Evolutionary conservation across 257 asterid species (phyloP).

Genomic region (Nicotiana noctiflora): DNA sequence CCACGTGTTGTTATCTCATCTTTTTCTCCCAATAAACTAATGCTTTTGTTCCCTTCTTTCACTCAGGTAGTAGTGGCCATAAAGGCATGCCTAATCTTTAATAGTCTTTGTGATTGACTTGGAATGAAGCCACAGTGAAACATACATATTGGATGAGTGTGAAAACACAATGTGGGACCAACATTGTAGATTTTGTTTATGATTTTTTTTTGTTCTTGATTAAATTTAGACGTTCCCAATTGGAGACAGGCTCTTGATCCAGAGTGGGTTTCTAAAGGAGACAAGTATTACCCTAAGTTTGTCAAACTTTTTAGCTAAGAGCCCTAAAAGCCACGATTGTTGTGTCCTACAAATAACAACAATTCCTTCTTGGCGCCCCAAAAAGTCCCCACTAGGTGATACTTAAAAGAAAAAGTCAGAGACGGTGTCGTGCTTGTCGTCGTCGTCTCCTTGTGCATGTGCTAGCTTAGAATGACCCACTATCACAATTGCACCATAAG

Average conservation of each 20-base stretch:
- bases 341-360: conserved; percentile 16
- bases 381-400: conserved; percentile 9
- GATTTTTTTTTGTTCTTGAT: not conserved
- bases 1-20: conserved; percentile 17
- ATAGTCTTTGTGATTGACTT: conserved; percentile 17
- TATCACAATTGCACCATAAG: conserved; percentile 13
- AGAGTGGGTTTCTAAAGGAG: conserved; percentile 12
- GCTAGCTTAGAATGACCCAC: conserved; percentile 30
- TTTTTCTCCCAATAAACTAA: not conserved
- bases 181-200: not conserved
- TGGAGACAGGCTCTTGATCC: conserved; percentile 14
- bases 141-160: conserved; percentile 15
- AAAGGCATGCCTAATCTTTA: conserved; percentile 10
- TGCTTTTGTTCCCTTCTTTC: not conserved
- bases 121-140: conserved; percentile 6
- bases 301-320: conserved; percentile 12
- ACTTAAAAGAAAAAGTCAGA: conserved; percentile 10
- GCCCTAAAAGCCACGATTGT: conserved; percentile 26
- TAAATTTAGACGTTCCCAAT: conserved; percentile 9
- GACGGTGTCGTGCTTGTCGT: conserved; percentile 12
- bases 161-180: conserved; percentile 30
- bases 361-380: conserved; percentile 13
- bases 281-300: conserved; percentile 22
- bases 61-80: conserved; percentile 2
- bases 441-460: conserved; percentile 8